Evolutionary conservation across 163 green algal species (phyloP), one percentile per base, ranked within the genome.

Genomic region (Prototheca wickerhamii): DNA sequence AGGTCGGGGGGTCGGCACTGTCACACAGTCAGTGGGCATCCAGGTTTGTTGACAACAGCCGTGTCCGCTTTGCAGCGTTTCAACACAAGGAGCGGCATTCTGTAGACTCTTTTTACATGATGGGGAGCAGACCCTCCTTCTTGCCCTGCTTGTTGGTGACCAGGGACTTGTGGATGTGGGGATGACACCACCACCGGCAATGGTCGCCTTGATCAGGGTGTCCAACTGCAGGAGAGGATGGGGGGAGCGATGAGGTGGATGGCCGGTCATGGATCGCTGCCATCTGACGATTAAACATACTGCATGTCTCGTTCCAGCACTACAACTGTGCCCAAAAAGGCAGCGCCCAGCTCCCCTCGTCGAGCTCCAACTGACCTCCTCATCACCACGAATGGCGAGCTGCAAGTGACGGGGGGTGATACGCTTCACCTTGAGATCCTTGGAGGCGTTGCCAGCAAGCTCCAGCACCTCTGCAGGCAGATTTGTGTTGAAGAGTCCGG

Each of bases 361-460:
- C 0, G 18, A 40, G 37, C 40, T 49, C 29, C 26, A 10, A 23
- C 76, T 26, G 54, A 89, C 87, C 87, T 99, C 94, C 76, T 99
- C 94, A 67, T 99, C 94, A 83, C 94, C 94, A 50, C 94, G 87
- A 76, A 99, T 99, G 55, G 94, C 94, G 7, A 99, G 85, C 84
- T 99, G 94, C 69, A 99, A 85, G 75, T 99, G 94, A 55, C 94
- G 86, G 18, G 93, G 93, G 8, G 92, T 98, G 76, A 99, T 99
- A 85, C 92, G 91, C 82, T 98, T 98, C 64, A 93, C 89, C 91
- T 99, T 99, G 25, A 99, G 80, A 82, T 99, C 93, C 84, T 99
- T 99, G 64, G 92, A 98, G 26, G 94, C 94, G 73, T 99, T 99
- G 32, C 93, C 93, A 12, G 93, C 93, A 65, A 99, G 74, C 87